A percentile compares a stretch with the other conserved stretches of the same genome.
phyloP scores from a whole-genome alignment of 306 rosid species.

The Casuarina glauca region DNA sequence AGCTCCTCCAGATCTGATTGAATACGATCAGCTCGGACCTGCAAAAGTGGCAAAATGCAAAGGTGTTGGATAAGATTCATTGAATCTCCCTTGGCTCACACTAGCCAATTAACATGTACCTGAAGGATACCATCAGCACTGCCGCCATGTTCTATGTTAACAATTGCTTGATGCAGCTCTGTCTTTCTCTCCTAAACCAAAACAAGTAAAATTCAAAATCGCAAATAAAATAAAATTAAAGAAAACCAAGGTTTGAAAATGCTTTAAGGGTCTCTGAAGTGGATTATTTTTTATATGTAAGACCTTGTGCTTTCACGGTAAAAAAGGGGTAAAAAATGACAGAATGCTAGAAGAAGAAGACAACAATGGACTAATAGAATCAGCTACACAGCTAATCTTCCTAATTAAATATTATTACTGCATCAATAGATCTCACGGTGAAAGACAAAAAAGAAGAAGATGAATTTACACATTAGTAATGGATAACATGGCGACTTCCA shows the following conservation, averaged over 20 bases:
- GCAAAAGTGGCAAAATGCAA: constrained; percentile 31
- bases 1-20: constrained; percentile 88
- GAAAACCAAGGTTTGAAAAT: not conserved
- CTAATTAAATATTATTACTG: too few relatives aligned
- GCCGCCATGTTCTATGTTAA: constrained; percentile 93
- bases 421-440: too few relatives aligned
- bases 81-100: constrained; percentile 17
- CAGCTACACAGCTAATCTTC: too few relatives aligned
- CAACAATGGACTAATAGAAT: too few relatives aligned
- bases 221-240: not conserved
- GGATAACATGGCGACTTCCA: not conserved
- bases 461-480: not conserved
- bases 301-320: not conserved
- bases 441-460: not conserved
- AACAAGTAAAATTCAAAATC: not conserved
- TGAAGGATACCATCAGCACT: constrained; percentile 98
- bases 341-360: not conserved
- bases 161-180: constrained; percentile 91
- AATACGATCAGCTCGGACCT: constrained; percentile 96
- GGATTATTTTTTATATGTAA: not conserved
- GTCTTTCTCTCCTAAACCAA: constrained; percentile 68
- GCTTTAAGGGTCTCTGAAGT: not conserved
- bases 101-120: constrained; percentile 43
- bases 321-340: not conserved
- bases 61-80: constrained; percentile 29